Evolutionary conservation across 2,329 filamentous ascomycete genomes (phyloP).

Genomic region (Fusarium sp.): DNA sequence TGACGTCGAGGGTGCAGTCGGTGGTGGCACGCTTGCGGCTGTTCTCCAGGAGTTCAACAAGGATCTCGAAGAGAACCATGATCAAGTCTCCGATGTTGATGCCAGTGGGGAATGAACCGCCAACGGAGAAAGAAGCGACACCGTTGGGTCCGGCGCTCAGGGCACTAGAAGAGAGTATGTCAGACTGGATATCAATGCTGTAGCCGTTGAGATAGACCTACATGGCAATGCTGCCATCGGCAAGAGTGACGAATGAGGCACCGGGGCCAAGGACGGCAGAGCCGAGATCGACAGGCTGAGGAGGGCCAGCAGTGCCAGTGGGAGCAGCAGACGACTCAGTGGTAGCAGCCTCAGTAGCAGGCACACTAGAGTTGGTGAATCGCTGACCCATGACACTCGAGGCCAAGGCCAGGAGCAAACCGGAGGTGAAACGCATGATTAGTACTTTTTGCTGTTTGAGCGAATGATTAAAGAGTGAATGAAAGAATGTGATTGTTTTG

Average conservation of each 20-base stretch:
- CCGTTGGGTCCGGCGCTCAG: not conserved
- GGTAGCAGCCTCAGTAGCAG: slow-evolving; percentile 1
- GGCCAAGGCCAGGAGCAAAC: slow-evolving; percentile 25
- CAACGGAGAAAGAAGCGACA: not conserved
- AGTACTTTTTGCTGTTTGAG: not conserved
- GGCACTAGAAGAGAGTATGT: not conserved
- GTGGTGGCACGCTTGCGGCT: slow-evolving; percentile 6
- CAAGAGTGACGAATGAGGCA: not conserved
- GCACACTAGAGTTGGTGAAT: slow-evolving; percentile 29
- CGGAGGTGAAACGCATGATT: slow-evolving; percentile 30
- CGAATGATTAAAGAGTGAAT: slow-evolving; percentile 13
- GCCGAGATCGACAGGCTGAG: not conserved
- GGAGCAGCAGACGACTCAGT: not conserved
- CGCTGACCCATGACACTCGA: slow-evolving; percentile 26
- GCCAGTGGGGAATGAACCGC: rapidly evolving
- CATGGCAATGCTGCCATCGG: not conserved
- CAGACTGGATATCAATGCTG: rapidly evolving
- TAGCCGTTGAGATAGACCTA: not conserved
- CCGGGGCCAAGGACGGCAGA: not conserved
- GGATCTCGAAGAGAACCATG: not conserved
- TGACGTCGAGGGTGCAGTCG: slow-evolving; percentile 8
- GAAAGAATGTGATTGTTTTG: slow-evolving; percentile 11
- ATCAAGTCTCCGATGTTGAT: not conserved
- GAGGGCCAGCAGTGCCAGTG: not conserved
- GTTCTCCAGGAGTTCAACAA: not conserved